Percentiles rank a stretch among this genome's conserved stretches.
Evolutionary conservation across 2,329 filamentous ascomycete species (phyloP).

Genomic region (Calonectria montana): DNA sequence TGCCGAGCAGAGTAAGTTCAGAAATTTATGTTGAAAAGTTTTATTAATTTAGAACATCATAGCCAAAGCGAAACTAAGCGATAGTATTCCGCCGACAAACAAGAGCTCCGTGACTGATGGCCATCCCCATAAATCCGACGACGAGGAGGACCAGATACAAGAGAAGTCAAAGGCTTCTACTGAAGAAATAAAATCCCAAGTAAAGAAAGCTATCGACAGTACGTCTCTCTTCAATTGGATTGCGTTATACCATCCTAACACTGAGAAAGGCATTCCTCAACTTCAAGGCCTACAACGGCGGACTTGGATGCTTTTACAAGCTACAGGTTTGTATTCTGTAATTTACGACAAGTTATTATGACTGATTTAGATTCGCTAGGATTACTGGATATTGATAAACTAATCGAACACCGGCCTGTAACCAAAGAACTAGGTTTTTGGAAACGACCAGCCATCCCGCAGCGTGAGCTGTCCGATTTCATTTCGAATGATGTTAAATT

Average conservation of each 20-base stretch:
- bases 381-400: not conserved
- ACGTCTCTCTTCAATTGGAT: not conserved
- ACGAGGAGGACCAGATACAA: not conserved
- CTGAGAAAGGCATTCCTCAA: not conserved
- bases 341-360: too few species aligned
- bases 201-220: not conserved
- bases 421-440: not conserved
- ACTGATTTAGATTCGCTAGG: not conserved
- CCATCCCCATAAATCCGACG: not conserved
- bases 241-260: not conserved
- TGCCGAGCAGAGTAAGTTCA: not conserved
- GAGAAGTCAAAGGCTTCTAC: not conserved
- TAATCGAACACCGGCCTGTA: not conserved
- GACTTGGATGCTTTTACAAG: not conserved
- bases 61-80: not conserved
- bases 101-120: not conserved
- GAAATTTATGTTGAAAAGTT: not conserved
- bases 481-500: not conserved
- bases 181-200: not conserved
- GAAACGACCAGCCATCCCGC: not conserved
- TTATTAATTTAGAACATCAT: not conserved
- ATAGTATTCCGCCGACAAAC: not conserved
- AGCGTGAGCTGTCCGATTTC: not conserved
- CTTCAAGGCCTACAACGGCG: not conserved
- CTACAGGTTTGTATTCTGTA: not conserved